A percentile compares a stretch with the other conserved stretches of the same genome.
Conservation (phyloP, 2,329 filamentous ascomycete genomes). For the Talaromyces atroroseus region DNA sequence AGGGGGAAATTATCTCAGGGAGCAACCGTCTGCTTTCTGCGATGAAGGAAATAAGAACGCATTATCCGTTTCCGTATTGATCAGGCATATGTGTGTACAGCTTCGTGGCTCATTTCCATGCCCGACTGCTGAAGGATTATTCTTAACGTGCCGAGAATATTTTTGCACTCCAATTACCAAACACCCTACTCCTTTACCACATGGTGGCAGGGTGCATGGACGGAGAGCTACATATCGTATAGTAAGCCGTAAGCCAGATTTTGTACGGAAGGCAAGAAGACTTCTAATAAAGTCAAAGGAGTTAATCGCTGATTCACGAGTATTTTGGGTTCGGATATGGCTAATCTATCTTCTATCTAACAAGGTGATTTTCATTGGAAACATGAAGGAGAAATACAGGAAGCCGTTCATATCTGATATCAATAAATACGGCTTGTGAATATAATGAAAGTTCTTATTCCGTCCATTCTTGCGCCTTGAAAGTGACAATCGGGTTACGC, state of each 20-base stretch:
- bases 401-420: not conserved
- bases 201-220: constrained; percentile 45
- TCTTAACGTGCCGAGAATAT: constrained; percentile 59
- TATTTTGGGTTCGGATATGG: not conserved
- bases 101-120: constrained; percentile 53
- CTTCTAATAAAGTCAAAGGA: not conserved
- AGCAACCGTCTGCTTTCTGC: not conserved
- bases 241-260: not conserved
- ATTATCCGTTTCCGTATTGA: not conserved
- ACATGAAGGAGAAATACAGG: not conserved
- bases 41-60: not conserved
- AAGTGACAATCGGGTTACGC: constrained; percentile 58
- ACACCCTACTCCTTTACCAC: constrained; percentile 36
- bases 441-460: not conserved
- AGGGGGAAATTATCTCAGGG: not conserved
- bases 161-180: constrained; percentile 46
- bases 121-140: constrained; percentile 61
- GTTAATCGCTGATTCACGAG: not conserved
- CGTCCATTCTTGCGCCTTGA: constrained; percentile 49
- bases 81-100: constrained; percentile 69
- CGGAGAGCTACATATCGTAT: constrained; percentile 35
- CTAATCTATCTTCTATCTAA: not conserved
- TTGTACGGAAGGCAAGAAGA: not conserved
- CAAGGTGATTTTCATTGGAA: not conserved
- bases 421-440: not conserved